Percentiles rank a stretch among this genome's conserved stretches.
phyloP scores from a whole-genome alignment of 2,329 filamentous ascomycete species.

The Septoria linicola region DNA sequence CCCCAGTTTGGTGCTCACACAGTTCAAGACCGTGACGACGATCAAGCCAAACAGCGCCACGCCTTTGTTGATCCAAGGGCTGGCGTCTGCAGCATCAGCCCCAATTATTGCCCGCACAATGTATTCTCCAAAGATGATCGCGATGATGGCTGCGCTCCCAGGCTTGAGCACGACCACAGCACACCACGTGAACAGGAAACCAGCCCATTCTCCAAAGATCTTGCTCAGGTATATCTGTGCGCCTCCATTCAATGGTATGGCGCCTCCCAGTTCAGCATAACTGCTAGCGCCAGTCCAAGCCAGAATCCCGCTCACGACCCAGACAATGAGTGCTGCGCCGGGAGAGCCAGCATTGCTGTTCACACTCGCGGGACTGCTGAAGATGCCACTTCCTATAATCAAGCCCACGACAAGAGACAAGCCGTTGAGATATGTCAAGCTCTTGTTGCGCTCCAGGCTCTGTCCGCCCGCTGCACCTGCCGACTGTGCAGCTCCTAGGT shows the following conservation, averaged over 20 bases:
- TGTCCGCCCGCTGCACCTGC: constrained; percentile 18
- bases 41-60: constrained; percentile 77
- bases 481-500: constrained; percentile 30
- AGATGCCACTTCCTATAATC: constrained; percentile 95
- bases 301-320: constrained; percentile 84
- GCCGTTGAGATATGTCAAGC: constrained; percentile 89
- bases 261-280: constrained; percentile 92
- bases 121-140: constrained; percentile 98
- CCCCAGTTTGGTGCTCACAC: constrained; percentile 82
- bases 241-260: constrained; percentile 92
- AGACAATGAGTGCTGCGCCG: constrained; percentile 85
- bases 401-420: constrained; percentile 86
- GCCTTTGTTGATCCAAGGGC: constrained; percentile 84
- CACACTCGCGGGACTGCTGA: constrained; percentile 90
- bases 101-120: constrained; percentile 84
- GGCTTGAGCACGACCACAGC: constrained; percentile 93
- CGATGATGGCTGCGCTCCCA: constrained; percentile 87
- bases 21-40: constrained; percentile 80
- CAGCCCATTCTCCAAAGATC: constrained; percentile 89
- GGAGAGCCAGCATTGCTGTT: constrained; percentile 88
- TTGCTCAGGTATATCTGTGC: constrained; percentile 92
- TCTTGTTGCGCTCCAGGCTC: constrained; percentile 91
- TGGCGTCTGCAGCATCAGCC: constrained; percentile 77
- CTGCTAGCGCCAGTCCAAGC: constrained; percentile 96
- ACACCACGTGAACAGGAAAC: constrained; percentile 95